Evolutionary conservation across 306 rosid genomes (phyloP), one percentile per base, ranked within the genome.

Genomic region (Sicyos baderoa): DNA sequence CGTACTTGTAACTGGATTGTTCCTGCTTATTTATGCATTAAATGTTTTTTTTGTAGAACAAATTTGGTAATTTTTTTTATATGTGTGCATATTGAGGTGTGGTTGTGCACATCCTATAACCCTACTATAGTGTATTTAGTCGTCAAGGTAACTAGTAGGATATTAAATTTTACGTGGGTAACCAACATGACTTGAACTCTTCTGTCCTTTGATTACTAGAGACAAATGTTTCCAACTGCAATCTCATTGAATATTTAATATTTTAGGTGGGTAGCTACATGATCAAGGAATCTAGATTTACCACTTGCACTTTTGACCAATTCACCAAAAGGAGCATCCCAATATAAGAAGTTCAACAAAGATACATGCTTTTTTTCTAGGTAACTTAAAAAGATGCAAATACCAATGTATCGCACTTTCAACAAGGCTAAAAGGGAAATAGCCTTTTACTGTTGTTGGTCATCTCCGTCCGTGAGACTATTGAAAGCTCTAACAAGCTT

Each of bases 351-450:
- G 27, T 27, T 65, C 13, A 64, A 19, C 17, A 19, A 44, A 3
- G 54, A 9, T 63, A 22, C 54, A 21, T 11, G 1, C 40, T 6
- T 19, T 11, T 44, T 45, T 44, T 45, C 71, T 42, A 45, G 51
- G 29, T 40, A 62, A 17, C 25, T 40, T 9, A 60, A 27, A 56
- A 58, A 35, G 67, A 60, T 60, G 49, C 53, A 63, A 42, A 42
- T 63, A 63, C 52, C 69, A 42, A 42, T 19, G 19, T 18, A 40
- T 11, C 40, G 29, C 52, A 51, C 29, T 59, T 27, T 61, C 67
- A 32, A 14, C 67, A 61, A 9, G 23, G 67, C 49, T 61, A 60
- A n/a, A 32, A 60, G 25, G 48, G 48, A 37, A 61, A 16, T 61
- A 61, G 7, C 25, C 23, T 16, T 32, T 60, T 32, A 60, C 66